phyloP scores from a whole-genome alignment of 805 yeast genomes.

The Metschnikowia gruessii region DNA sequence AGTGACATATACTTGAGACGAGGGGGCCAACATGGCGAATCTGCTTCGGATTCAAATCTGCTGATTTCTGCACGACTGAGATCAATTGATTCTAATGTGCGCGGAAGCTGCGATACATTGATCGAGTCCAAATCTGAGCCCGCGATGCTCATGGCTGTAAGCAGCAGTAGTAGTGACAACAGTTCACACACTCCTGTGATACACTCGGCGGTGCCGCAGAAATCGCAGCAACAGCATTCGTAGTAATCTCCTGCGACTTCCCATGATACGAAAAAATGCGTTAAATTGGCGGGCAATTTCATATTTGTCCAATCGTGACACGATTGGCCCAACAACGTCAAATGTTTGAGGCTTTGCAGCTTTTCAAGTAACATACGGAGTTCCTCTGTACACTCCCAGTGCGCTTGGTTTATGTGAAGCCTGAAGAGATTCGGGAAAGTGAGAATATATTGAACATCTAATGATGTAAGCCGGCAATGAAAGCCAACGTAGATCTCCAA shows the following conservation, averaged over 20 bases:
- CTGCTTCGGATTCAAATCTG: conserved; percentile 9
- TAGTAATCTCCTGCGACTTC: no score
- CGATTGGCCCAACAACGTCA: conserved; percentile 34
- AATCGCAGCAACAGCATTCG: no score
- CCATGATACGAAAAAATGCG: conserved; percentile 39
- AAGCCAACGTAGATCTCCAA: conserved; percentile 32
- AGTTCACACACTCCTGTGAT: conserved; percentile 10
- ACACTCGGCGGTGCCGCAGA: no score
- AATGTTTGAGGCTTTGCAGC: conserved; percentile 20
- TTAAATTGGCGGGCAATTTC: conserved; percentile 26
- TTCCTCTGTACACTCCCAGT: conserved; percentile 1
- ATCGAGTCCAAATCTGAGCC: conserved; percentile 25
- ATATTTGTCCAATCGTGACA: conserved; percentile 30
- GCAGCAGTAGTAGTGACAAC: conserved; percentile 20
- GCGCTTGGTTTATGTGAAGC: conserved; percentile 28
- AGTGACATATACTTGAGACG: conserved; percentile 25
- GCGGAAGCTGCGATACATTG: conserved; percentile 27
- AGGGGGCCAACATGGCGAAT: conserved; percentile 25
- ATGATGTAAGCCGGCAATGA: conserved; percentile 13
- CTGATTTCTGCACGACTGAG: conserved; percentile 26
- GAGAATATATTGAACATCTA: conserved; percentile 25
- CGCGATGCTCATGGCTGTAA: conserved; percentile 34
- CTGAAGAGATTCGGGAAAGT: conserved; percentile 27
- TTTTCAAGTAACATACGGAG: conserved; percentile 8
- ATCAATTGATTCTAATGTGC: conserved; percentile 30